Base-by-base conservation (phyloP, 1,139 yeast genomes). In the Hemisphaericaspora subhashii region DNA sequence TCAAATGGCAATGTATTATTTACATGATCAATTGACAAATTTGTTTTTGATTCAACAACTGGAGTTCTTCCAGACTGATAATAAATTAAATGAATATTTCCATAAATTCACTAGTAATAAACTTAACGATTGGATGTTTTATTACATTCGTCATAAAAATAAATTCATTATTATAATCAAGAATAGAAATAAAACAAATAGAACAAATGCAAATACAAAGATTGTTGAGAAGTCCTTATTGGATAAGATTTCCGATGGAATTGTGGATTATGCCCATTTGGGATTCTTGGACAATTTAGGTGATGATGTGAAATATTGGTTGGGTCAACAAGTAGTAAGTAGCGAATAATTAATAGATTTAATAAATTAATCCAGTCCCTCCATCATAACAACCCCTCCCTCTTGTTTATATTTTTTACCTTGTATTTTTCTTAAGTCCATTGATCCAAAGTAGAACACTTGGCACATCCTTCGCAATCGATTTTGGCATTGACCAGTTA, bases 391-490 rank as follows among this genome's bases (percentile, higher is more conserved):
- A 21, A 9, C 3, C 23, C n/a, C n/a, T 11, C 8, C 8, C 23
- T 21, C 23, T 21, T 11, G 11, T 9, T 9, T 21, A 4, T 15
- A 15, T 6, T 27, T 11, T 6, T 15, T 16, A 5, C 15, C 12
- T 8, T 2, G 7, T 5, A 22, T 29, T 13, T 18, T 14, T 31
- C 20, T 31, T 36, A 17, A 11, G 23, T 6, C 16, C 14, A 10
- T 45, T 43, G 16, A 52, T 62, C 81, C 84, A 83, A 18, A 68
- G 60, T 40, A 81, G 55, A 48, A 81, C 81, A 33, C 72, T 66
- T 0, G 88, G 87, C 1, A 84, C 88, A 52, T 84, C 94, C 39
- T 76, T 74, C 1, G 83, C 78, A 26, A 84, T 76, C 10, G 80
- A 82, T 14, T 70, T 67, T 2, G 80, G 74, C 39, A 83, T 72